phyloP scores from a whole-genome alignment of 192 early-diverging fungal genomes.

The Spizellomyces punctatus region DNA sequence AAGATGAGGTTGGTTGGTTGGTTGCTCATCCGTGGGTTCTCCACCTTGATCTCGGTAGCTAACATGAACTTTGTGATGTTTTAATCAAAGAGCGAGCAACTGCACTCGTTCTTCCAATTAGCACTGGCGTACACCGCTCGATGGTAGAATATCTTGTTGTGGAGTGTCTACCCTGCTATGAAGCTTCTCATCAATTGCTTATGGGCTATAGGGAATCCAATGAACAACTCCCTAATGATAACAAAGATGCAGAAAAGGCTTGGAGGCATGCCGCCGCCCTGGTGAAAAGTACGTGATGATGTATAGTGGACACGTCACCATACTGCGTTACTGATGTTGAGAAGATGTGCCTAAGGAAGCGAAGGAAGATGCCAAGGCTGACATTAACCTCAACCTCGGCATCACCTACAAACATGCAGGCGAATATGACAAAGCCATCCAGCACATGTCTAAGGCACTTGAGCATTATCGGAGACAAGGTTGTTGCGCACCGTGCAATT shows the following conservation, averaged over 20 bases:
- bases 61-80: not conserved
- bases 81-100: constrained; percentile 6
- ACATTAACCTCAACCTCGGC: constrained; percentile 30
- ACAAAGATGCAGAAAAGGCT: constrained; percentile 5
- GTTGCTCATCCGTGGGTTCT: not conserved
- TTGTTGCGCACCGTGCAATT: too few relatives aligned
- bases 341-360: constrained; percentile 2
- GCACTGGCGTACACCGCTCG: constrained; percentile 19
- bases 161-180: too few relatives aligned
- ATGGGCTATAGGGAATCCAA: not conserved
- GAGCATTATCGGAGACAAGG: constrained; percentile 2
- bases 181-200: too few relatives aligned
- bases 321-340: not conserved
- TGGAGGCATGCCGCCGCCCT: not conserved
- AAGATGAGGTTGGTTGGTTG: constrained; percentile 12
- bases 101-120: constrained; percentile 17
- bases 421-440: not conserved
- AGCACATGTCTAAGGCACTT: constrained; percentile 11
- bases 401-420: constrained; percentile 15
- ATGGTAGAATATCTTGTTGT: not conserved
- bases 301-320: not conserved
- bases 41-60: too few relatives aligned
- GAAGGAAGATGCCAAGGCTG: constrained; percentile 6
- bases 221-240: not conserved
- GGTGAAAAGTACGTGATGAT: not conserved